Base-by-base conservation (phyloP, 805 yeast species). In the Yamadazyma nakazawae region DNA sequence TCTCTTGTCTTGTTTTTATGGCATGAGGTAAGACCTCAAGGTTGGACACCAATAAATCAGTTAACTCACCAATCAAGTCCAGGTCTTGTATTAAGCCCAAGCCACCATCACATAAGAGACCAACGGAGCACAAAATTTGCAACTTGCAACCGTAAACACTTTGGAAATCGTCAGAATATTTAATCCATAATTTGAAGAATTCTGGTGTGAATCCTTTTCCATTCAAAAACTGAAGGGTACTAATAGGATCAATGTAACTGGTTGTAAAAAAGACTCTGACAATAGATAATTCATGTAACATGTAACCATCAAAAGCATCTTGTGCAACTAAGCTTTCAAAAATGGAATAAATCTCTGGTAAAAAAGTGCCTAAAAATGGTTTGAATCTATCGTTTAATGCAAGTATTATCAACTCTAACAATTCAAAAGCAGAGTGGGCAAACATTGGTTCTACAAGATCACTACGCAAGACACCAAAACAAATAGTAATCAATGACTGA, bases 81-180 rank as follows among this genome's bases (percentile, higher is more conserved):
- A 45, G 47, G 43, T 67, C 64, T 6, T 66, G 68, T 12, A 66
- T 56, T 42, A 62, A 53, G 18, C 55, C 49, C 40, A 64, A 51
- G 5, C 62, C 61, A 8, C 67, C 61, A 42, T 65, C 67, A 41
- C 61, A 50, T 14, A 76, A 50, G 16, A 77, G 56, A 2, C 77
- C 54, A 34, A 75, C 62, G 37, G 76, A 58, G 0, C 80, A 73
- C 56, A 79, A 59, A 5, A 76, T 72, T 59, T 79, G 81, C 38
- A 79, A 60, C 54, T 79, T 79, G 51, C 80, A 68, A 24, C 81
- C 83, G 52, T 76, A 78, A 17, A 78, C 82, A 49, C 82, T 78
- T 46, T 68, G 74, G 60, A 76, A 70, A 48, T 67, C 72, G 37
- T 64, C 74, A 18, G 75, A 66, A 52, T 73, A 66, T 48, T 71